Evolutionary conservation across 2,329 filamentous ascomycete species (phyloP), one percentile per base, ranked within the genome.

Genomic region (Cryphonectria carpinicola): DNA sequence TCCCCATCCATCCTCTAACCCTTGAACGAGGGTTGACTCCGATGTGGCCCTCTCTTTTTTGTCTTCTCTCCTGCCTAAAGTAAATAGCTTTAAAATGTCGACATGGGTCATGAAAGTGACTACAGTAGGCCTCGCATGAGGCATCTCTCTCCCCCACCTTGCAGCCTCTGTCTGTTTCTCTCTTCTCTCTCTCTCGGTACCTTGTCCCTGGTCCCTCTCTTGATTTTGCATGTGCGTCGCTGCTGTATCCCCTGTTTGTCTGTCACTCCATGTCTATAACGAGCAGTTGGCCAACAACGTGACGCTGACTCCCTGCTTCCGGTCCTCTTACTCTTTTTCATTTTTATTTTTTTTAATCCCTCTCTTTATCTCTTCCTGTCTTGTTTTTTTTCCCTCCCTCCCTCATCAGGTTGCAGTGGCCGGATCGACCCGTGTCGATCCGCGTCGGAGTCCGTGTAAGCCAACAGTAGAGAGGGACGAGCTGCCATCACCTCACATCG

Each of bases 61-160:
- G 14, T 62, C 46, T 56, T 49, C 32, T 39, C 66, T 67, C 54
- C 39, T 67, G 66, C 54, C 54, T 61, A 54, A 61, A 61, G 6
- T 49, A 54, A 61, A 61, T 25, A 28, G 66, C 41, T 37, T 66
- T 39, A n/a, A 41, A 66, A 25, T 41, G 58, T 49, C 41, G 46
- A 61, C 66, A 68, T 62, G 66, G 66, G 66, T 49, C 46, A 49
- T n/a, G 28, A 10, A 22, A 52, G 66, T 49, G 39, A 46, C 32
- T 49, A 17, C 39, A 39, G 52, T 37, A 46, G 6, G 54, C 37
- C 17, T 39, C 54, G 17, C 46, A 62, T 6, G 56, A 52, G 25
- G 56, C 46, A 19, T 22, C 46, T n/a, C 43, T 19, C 14, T 49
- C 62, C 14, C 62, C 62, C 3, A 19, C 35, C 37, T 63, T 37